These are phyloP conservation scores for Fomitopsis schrenkii DNA, from an alignment of 1,284 basidiomycete species.

Conservation along the genomic window DNA sequence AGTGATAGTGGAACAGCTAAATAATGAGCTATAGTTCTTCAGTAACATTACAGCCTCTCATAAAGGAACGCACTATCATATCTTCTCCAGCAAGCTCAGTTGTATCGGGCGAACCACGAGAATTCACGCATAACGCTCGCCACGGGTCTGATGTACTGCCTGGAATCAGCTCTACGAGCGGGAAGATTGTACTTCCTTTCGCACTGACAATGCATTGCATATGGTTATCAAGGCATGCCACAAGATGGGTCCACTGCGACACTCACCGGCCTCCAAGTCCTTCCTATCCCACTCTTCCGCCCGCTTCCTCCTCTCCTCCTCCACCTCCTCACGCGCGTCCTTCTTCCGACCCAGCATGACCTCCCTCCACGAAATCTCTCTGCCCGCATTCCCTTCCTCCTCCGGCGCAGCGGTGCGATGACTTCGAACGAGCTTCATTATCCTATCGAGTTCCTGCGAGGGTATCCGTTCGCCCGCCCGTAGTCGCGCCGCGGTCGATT, in stretches of 20 bases:
- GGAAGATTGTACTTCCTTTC: background rate
- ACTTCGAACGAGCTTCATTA: slow-evolving; percentile 40
- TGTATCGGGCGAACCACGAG: too few species aligned
- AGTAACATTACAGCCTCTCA: too few species aligned
- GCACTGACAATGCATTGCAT: background rate
- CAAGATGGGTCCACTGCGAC: background rate
- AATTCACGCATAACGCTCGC: too few species aligned
- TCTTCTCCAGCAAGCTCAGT: too few species aligned
- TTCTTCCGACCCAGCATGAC: slow-evolving; percentile 23
- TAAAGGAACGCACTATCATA: too few species aligned
- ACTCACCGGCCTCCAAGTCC: slow-evolving; percentile 29
- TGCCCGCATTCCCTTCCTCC: slow-evolving; percentile 9
- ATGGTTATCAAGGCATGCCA: background rate
- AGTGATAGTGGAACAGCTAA: too few species aligned
- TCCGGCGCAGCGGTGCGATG: background rate
- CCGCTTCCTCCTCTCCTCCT: slow-evolving; percentile 1
- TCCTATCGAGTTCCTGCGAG: slow-evolving; percentile 43
- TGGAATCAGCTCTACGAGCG: background rate
- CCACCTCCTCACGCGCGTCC: slow-evolving; percentile 16
- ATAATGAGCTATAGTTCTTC: too few species aligned
- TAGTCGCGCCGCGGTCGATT: slow-evolving; percentile 47
- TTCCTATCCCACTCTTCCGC: slow-evolving; percentile 27
- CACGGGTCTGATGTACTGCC: background rate
- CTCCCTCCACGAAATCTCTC: slow-evolving; percentile 29
- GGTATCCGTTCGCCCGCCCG: slow-evolving; percentile 37